Evolutionary conservation across 495 filamentous ascomycete species (phyloP).

Genomic region (Penicillium canariense): DNA sequence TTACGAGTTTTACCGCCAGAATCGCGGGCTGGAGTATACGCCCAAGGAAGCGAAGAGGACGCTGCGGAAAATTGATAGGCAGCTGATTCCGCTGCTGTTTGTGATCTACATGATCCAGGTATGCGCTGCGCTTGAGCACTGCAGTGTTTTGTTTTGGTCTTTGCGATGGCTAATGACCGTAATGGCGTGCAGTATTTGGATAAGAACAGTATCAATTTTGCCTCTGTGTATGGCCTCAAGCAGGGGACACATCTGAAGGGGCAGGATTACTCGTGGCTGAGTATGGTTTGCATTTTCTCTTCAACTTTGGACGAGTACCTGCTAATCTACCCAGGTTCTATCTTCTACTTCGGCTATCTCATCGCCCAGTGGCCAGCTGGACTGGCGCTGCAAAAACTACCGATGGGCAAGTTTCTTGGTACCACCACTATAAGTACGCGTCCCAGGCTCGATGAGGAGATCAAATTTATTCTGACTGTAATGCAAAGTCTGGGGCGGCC

Average conservation of each 20-base stretch:
- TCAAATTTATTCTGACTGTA: not conserved
- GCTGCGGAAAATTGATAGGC: conserved; percentile 53
- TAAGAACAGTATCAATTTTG: conserved; percentile 60
- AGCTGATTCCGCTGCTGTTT: conserved; percentile 55
- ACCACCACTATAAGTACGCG: conserved; percentile 32
- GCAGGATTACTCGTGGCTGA: conserved; percentile 59
- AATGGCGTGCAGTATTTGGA: conserved; percentile 51
- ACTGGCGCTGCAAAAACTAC: conserved; percentile 51
- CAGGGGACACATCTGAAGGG: conserved; percentile 49
- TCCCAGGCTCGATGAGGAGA: conserved; percentile 1
- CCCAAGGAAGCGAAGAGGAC: conserved; percentile 47
- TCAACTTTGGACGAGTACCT: not conserved
- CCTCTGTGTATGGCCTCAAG: conserved; percentile 57
- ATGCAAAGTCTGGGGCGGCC: conserved; percentile 36
- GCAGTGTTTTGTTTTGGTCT: not conserved
- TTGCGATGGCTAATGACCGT: conserved; percentile 6
- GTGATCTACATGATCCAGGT: conserved; percentile 51
- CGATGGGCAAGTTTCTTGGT: conserved; percentile 51
- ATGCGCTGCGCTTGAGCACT: not conserved
- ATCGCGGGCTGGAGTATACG: conserved; percentile 36
- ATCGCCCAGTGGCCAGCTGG: conserved; percentile 53
- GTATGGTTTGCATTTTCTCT: conserved; percentile 4
- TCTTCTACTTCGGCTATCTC: conserved; percentile 57
- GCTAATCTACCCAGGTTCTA: conserved; percentile 31
- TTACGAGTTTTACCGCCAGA: conserved; percentile 25